These are phyloP conservation scores for Castanospermum australe DNA, from an alignment of 306 rosid species.

Conservation along the genomic window DNA sequence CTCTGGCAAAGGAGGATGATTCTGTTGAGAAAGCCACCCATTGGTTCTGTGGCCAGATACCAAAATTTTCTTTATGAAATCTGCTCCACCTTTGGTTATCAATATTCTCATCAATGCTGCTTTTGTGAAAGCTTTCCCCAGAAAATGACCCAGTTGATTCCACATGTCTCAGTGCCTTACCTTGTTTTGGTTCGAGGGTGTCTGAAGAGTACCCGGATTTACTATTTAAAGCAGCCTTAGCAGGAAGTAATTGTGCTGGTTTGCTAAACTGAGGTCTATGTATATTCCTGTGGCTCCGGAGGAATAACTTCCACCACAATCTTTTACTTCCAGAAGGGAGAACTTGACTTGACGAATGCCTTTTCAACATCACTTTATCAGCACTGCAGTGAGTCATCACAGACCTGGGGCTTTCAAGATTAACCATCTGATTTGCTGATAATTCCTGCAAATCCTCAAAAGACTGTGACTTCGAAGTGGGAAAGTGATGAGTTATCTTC, in stretches of 20 bases:
- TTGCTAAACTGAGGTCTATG: conserved; percentile 46
- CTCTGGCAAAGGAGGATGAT: conserved; percentile 72
- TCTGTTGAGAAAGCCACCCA: conserved; percentile 90
- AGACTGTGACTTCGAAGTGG: conserved; percentile 43
- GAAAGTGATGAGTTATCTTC: conserved; percentile 46
- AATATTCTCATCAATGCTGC: conserved; percentile 23
- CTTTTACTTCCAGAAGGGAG: conserved; percentile 87
- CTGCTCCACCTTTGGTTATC: conserved; percentile 53
- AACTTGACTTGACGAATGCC: conserved; percentile 90
- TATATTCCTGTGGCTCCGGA: conserved; percentile 94
- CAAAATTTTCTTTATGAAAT: conserved; percentile 51
- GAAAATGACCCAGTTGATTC: conserved; percentile 58
- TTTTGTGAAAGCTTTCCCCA: conserved; percentile 45
- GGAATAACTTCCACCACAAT: conserved; percentile 94
- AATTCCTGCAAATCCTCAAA: conserved; percentile 62
- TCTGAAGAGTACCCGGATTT: conserved; percentile 90
- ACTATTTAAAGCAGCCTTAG: conserved; percentile 35
- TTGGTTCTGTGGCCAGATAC: conserved; percentile 78
- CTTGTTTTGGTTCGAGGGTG: conserved; percentile 68
- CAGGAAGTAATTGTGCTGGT: conserved; percentile 33
- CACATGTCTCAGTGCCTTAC: conserved; percentile 32
- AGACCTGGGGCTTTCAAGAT: conserved; percentile 68
- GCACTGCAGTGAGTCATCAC: conserved; percentile 70
- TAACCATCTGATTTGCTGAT: conserved; percentile 45
- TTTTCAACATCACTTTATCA: conserved; percentile 85